A percentile compares a stretch with the other conserved stretches of the same genome.
These are phyloP conservation scores for Annona cherimola DNA, from an alignment of 164 flowering plant species.

Conservation along the genomic window DNA sequence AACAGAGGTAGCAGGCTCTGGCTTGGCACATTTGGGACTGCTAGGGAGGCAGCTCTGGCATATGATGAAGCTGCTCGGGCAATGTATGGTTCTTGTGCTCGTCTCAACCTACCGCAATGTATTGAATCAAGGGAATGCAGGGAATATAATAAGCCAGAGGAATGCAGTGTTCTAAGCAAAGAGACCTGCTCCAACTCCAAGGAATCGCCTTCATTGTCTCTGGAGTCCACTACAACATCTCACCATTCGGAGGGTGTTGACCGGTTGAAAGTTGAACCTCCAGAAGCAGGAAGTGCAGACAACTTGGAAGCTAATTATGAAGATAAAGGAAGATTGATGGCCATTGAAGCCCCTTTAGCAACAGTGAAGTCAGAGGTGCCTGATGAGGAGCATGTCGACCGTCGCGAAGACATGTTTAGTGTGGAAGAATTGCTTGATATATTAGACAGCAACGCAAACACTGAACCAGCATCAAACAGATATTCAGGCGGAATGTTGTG, in stretches of 20 bases:
- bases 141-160: no score
- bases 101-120: conserved; percentile 36
- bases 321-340: conserved; percentile 11
- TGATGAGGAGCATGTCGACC: background rate
- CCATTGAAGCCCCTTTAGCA: background rate
- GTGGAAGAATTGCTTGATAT: conserved; percentile 33
- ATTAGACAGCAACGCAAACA: conserved; percentile 8
- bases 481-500: background rate
- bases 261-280: background rate
- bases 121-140: background rate
- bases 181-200: background rate
- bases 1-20: conserved; percentile 54
- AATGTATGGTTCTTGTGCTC: conserved; percentile 53
- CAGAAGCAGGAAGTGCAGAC: background rate
- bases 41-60: conserved; percentile 50
- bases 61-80: conserved; percentile 57
- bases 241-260: background rate
- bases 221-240: background rate
- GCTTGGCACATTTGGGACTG: conserved; percentile 55
- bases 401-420: conserved; percentile 49
- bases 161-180: background rate
- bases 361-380: background rate
- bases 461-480: background rate
- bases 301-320: conserved; percentile 5
- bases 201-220: background rate